phyloP scores from a whole-genome alignment of 2,329 filamentous ascomycete genomes.

The Arthrobotrys iridis region DNA sequence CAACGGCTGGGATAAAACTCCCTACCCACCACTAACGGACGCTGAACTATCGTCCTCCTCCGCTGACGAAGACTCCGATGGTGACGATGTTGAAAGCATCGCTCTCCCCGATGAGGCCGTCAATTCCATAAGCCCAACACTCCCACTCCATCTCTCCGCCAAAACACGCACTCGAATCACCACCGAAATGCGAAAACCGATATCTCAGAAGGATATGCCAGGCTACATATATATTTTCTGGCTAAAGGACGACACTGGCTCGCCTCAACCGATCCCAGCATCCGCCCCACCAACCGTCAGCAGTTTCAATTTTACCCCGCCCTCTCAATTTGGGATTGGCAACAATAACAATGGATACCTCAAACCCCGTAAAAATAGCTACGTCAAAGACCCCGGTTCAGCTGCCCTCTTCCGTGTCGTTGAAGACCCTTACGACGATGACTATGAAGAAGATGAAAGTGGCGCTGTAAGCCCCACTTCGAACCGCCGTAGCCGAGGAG shows the following conservation, averaged over 20 bases:
- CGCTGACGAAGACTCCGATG: slow-evolving; percentile 21
- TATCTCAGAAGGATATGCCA: slow-evolving; percentile 77
- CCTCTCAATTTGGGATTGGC: background rate
- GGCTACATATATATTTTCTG: slow-evolving; percentile 99
- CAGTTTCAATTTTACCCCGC: slow-evolving; percentile 65
- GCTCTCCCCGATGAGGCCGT: slow-evolving; percentile 22
- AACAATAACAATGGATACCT: slow-evolving; percentile 58
- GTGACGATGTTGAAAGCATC: slow-evolving; percentile 25
- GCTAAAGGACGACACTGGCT: slow-evolving; percentile 77
- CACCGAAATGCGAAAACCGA: slow-evolving; percentile 78
- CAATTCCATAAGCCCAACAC: slow-evolving; percentile 12
- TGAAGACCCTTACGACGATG: slow-evolving; percentile 57
- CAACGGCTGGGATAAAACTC: slow-evolving; percentile 40
- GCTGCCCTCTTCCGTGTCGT: slow-evolving; percentile 56
- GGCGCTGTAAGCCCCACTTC: slow-evolving; percentile 54
- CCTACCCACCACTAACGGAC: background rate
- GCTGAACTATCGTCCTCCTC: slow-evolving; percentile 18
- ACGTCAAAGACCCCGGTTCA: slow-evolving; percentile 55
- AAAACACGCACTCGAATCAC: slow-evolving; percentile 66
- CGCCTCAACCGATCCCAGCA: slow-evolving; percentile 67
- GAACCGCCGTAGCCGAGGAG: slow-evolving; percentile 59
- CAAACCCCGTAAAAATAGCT: slow-evolving; percentile 60
- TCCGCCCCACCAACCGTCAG: slow-evolving; percentile 58
- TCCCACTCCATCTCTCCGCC: slow-evolving; percentile 44
- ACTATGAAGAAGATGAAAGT: slow-evolving; percentile 56